Evolutionary conservation across 2,329 filamentous ascomycete genomes (phyloP), one percentile per base, ranked within the genome.

Genomic region (Xylariales sp.): DNA sequence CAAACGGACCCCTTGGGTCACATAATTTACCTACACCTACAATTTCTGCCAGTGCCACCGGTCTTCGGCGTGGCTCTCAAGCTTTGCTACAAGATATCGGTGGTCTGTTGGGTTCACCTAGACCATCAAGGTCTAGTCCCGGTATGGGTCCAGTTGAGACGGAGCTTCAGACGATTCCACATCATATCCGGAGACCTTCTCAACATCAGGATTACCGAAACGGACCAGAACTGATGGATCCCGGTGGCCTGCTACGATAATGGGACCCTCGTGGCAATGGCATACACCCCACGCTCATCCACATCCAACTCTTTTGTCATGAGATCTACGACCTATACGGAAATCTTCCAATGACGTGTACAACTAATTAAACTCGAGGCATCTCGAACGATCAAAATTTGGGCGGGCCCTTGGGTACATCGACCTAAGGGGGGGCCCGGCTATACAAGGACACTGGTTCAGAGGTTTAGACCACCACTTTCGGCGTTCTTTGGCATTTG

Each of bases 41-140:
- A 1, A 49, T 74, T 12, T 64, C 67, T 1, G 74, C 75, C 0
- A 59, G 66, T 38, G 54, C 56, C 1, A 61, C 51, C 8, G 74
- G 75, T 1, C 56, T 74, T 4, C 65, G 74, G 5, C 62, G 75
- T 31, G 78, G 78, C 3, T 81, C 77, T 2, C 68, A 73, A 1
- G 71, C 76, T 0, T 53, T 82, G n/a, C 58, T 82, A 5, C 75
- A 78, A 47, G 79, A 82, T 48, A 56, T 81, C 1, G 72, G 76
- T 7, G 77, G 74, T 1, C 61, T 80, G 12, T 55, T 82, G 4
- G 64, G 61, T 3, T 70, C 75, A 1, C 55, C 62, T 7, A 51
- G 58, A 6, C 63, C 53, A 31, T 49, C 59, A n/a, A 48, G 60
- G 16, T 53, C 60, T 4, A 62, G 49, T 39, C 45, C 58, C 5